Conservation (phyloP, 164 flowering plant genomes). For the Euptelea pleiosperma region DNA sequence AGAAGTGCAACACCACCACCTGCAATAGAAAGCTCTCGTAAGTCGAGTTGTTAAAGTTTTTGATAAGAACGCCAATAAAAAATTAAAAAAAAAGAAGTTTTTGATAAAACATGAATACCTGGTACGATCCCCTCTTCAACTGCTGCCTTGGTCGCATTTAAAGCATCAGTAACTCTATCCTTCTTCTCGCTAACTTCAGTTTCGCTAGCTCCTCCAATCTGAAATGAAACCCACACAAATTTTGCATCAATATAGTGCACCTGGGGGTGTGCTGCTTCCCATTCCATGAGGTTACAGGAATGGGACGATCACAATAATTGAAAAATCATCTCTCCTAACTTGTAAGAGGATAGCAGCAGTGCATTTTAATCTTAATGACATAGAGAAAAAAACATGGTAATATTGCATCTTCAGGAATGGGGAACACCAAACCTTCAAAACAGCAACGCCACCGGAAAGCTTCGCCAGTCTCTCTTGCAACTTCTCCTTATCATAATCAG, state of each 20-base stretch:
- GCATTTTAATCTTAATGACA: too few species aligned
- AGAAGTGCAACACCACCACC: constrained; percentile 99
- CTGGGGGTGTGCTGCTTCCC: too few species aligned
- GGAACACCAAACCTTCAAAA: constrained; percentile 57
- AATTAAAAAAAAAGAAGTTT: not conserved
- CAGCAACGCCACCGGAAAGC: constrained; percentile 96
- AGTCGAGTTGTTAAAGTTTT: too few species aligned
- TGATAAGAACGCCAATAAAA: not conserved
- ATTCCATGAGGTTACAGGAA: too few species aligned
- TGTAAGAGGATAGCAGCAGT: too few species aligned
- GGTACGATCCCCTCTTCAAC: constrained; percentile 96
- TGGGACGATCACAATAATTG: too few species aligned
- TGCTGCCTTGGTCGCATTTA: constrained; percentile 96
- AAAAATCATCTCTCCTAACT: too few species aligned
- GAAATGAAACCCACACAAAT: too few species aligned
- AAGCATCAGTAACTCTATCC: constrained; percentile 93
- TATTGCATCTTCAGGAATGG: too few species aligned
- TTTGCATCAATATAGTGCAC: too few species aligned
- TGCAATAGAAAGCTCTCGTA: constrained; percentile 18
- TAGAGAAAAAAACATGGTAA: not conserved
- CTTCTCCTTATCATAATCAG: constrained; percentile 92
- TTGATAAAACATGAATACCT: constrained; percentile 32
- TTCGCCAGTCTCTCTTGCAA: constrained; percentile 89
- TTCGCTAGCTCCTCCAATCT: constrained; percentile 99
- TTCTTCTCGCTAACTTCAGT: constrained; percentile 93